Evolutionary conservation across 2,329 filamentous ascomycete species (phyloP).

Genomic region (Dendrostoma leiphaemia): DNA sequence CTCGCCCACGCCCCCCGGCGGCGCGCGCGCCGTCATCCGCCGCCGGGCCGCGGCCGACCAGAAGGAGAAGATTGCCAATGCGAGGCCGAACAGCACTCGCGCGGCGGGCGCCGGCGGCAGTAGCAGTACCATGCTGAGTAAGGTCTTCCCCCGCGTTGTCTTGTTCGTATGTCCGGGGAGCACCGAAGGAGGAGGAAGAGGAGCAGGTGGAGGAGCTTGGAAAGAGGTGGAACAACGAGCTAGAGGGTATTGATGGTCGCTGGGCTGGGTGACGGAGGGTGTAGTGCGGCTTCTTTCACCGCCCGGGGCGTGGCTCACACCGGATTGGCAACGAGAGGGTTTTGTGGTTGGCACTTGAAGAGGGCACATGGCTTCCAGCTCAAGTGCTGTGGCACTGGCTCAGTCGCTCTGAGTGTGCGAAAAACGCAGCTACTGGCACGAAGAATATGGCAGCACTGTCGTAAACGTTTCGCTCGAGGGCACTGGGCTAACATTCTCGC

Average conservation of each 20-base stretch:
- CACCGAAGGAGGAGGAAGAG: background rate
- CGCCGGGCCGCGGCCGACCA: slow-evolving; percentile 94
- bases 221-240: no score
- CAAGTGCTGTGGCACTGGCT: background rate
- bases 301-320: no score
- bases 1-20: slow-evolving; percentile 86
- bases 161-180: background rate
- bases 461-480: background rate
- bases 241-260: no score
- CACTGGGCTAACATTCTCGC: background rate
- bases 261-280: no score
- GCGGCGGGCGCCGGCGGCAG: slow-evolving; percentile 93
- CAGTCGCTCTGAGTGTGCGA: background rate
- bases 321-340: no score
- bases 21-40: slow-evolving; percentile 91
- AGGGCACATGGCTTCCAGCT: no score
- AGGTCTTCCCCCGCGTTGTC: no score
- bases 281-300: no score
- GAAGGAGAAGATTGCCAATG: slow-evolving; percentile 96
- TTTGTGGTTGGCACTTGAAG: no score
- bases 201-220: no score
- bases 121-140: slow-evolving; percentile 98
- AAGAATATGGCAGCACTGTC: background rate
- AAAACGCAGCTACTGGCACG: slow-evolving; percentile 24
- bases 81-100: slow-evolving; percentile 85